phyloP scores from a whole-genome alignment of 2,329 filamentous ascomycete species.

The Aspergillus texensis region DNA sequence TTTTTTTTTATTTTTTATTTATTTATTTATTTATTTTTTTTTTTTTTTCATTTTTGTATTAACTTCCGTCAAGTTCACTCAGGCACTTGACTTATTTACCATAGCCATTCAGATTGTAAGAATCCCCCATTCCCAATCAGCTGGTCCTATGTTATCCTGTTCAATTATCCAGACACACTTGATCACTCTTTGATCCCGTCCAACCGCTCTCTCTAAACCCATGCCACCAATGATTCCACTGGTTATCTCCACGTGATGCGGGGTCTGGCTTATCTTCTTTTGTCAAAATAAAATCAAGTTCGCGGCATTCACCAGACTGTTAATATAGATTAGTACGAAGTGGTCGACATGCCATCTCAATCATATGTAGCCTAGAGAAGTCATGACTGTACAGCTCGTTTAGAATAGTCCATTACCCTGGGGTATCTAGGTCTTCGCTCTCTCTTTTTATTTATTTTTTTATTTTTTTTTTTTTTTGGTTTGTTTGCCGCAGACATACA shows the following conservation, averaged over 20 bases:
- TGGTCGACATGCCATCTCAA: background rate
- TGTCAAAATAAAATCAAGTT: background rate
- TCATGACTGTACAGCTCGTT: background rate
- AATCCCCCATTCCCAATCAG: background rate
- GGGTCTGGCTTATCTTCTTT: constrained; percentile 20
- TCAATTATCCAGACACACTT: background rate
- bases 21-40: background rate
- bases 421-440: constrained; percentile 10
- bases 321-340: background rate
- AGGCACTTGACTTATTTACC: background rate
- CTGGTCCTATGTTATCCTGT: background rate
- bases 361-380: background rate
- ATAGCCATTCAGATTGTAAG: background rate
- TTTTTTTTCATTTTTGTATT: background rate
- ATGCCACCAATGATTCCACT: constrained; percentile 14
- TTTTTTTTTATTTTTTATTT: background rate
- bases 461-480: background rate
- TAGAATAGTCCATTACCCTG: background rate
- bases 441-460: no score
- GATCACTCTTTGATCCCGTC: background rate
- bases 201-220: background rate
- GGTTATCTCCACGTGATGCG: constrained; percentile 26
- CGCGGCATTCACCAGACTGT: background rate
- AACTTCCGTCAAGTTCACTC: background rate
- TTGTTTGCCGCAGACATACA: background rate